A percentile compares a stretch with the other conserved stretches of the same genome.
These are phyloP conservation scores for Ustilago nuda DNA, from an alignment of 1,284 basidiomycete species.

Conservation along the genomic window DNA sequence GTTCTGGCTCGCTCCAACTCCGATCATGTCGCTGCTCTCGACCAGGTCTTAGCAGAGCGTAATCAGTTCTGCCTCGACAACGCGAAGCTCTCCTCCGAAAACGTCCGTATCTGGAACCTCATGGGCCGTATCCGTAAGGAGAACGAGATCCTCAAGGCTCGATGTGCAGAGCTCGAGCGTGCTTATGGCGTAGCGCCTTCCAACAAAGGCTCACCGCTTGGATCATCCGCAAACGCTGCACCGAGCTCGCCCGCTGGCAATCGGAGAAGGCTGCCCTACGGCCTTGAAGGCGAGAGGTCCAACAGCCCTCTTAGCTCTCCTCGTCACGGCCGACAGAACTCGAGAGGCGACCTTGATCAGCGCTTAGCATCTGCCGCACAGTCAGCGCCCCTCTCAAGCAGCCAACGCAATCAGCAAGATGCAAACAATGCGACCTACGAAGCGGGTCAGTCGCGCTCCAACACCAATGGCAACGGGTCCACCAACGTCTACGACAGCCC, in stretches of 20 bases:
- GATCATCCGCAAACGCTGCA: constrained; percentile 12
- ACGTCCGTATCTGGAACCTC: constrained; percentile 64
- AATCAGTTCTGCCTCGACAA: constrained; percentile 60
- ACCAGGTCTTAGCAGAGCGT: constrained; percentile 59
- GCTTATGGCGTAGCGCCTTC: constrained; percentile 16
- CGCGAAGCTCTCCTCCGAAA: constrained; percentile 60
- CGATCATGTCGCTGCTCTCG: constrained; percentile 55
- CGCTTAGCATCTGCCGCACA: constrained; percentile 13
- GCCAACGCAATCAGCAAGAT: constrained; percentile 3
- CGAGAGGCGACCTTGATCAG: constrained; percentile 32
- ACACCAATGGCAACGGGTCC: constrained; percentile 31
- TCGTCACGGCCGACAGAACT: constrained; percentile 37
- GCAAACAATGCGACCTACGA: constrained; percentile 8
- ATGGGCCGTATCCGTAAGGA: constrained; percentile 62
- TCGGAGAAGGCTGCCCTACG: constrained; percentile 37
- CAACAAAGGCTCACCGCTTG: constrained; percentile 30
- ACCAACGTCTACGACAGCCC: constrained; percentile 29
- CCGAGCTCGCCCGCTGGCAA: constrained; percentile 39
- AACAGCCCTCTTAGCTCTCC: constrained; percentile 41
- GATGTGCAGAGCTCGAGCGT: constrained; percentile 38
- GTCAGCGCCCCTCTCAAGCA: background rate
- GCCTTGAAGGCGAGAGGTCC: constrained; percentile 26
- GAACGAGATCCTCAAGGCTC: constrained; percentile 60
- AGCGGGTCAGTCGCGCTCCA: constrained; percentile 1
- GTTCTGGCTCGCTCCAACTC: constrained; percentile 46